Evolutionary conservation across 352 stramenopile species (phyloP), one percentile per base, ranked within the genome.

Genomic region (Saprolegnia diclina): DNA sequence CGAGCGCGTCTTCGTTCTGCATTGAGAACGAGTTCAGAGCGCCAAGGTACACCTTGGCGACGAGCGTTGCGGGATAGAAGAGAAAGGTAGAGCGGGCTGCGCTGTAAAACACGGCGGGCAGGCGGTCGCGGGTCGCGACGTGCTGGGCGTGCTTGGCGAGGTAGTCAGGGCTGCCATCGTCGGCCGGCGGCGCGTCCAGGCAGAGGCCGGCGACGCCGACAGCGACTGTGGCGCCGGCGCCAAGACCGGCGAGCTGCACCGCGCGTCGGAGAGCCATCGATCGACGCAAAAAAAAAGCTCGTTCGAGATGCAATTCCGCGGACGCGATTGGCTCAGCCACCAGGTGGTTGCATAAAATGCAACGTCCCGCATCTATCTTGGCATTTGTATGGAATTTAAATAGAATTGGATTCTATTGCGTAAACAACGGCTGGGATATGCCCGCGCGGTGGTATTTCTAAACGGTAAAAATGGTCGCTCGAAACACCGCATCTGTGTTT

Each of bases 51-150:
- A 91, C 32, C 71, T 91, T 91, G 45, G 80, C 76, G 26, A 76
- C 66, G 9, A 75, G 29, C 22, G 84, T 88, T n/a, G 71, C 78
- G 1, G 66, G 67, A 16, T 66, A 64, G 56, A 90, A 86, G 37
- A 91, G 48, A 13, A 85, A 81, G 14, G 76, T 65, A 40, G 82
- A 77, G 5, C 61, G 83, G 21, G 88, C 50, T 57, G 89, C 72
- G 71, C 90, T 81, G 35, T 90, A 56, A 81, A 84, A 92, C 11
- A 59, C 11, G 62, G 82, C 76, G 21, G 83, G 86, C 69, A 90
- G 91, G 21, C 63, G 63, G 26, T 69, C 63, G 24, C 52, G 52
- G 0, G 37, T 59, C 38, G 77, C 61, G n/a, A 72, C 74, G 19
- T 74, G 19, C 1, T 74, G 76, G 24, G 46, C 14, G 21, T 72